Percentiles rank a stretch among this genome's conserved stretches.
Evolutionary conservation across 2,329 filamentous ascomycete genomes (phyloP).

Genomic region (Samsoniella hepiali): DNA sequence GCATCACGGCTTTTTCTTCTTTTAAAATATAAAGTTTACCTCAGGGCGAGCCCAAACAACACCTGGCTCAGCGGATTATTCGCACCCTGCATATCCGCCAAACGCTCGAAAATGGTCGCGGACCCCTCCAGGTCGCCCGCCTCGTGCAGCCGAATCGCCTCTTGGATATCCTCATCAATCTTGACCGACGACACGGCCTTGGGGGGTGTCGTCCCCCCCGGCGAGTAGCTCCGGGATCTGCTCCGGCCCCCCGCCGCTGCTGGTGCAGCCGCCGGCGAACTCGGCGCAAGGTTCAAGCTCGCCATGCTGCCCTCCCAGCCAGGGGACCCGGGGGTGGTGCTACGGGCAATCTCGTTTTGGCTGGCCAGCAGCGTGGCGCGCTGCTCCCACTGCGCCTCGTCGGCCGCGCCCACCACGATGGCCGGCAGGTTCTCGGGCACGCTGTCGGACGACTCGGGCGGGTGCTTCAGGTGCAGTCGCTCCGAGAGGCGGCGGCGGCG

Average conservation of each 20-base stretch:
- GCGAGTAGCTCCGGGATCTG: conserved; percentile 23
- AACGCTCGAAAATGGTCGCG: conserved; percentile 77
- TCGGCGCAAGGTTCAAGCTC: conserved; percentile 2
- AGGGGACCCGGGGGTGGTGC: conserved; percentile 40
- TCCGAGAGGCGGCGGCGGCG: conserved; percentile 55
- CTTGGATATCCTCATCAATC: conserved; percentile 74
- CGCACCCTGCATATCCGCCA: conserved; percentile 78
- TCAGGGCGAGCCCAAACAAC: conserved; percentile 85
- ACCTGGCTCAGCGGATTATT: conserved; percentile 96
- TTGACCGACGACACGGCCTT: conserved; percentile 45
- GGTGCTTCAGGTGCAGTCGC: conserved; percentile 60
- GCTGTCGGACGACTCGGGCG: conserved; percentile 62
- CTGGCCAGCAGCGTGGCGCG: conserved; percentile 84
- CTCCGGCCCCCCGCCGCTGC: conserved; percentile 1
- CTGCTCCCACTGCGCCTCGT: conserved; percentile 84
- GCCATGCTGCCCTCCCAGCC: neutral
- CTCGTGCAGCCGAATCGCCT: conserved; percentile 94
- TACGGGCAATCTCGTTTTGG: conserved; percentile 50
- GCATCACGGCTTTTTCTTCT: neutral
- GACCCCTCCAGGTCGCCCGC: conserved; percentile 72
- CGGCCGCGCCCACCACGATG: conserved; percentile 52
- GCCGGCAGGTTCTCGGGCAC: conserved; percentile 78
- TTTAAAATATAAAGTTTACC: conserved; percentile 49
- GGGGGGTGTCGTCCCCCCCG: conserved; percentile 21
- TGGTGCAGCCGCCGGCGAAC: conserved; percentile 25